phyloP scores from a whole-genome alignment of 345 rosid genomes.

The Rubroshorea leprosula region DNA sequence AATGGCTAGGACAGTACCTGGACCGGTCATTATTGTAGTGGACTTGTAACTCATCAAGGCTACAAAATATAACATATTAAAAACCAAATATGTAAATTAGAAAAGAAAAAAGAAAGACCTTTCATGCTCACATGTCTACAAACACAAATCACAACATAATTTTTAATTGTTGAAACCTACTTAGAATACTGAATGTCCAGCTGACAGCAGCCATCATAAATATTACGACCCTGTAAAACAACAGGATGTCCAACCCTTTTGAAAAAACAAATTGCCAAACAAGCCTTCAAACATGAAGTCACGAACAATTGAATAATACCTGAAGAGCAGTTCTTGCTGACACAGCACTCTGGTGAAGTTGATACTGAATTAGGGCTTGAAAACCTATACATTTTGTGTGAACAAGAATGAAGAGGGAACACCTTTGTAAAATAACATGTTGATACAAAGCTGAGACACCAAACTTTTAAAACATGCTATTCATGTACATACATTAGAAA shows the following conservation, averaged over 20 bases:
- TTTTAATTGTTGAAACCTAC: slow-evolving; percentile 39
- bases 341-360: slow-evolving; percentile 68
- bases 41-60: slow-evolving; percentile 97
- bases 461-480: neutral
- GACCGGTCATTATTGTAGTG: slow-evolving; percentile 89
- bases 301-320: slow-evolving; percentile 33
- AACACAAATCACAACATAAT: slow-evolving; percentile 9
- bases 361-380: slow-evolving; percentile 93
- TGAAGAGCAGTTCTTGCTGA: slow-evolving; percentile 85
- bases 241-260: slow-evolving; percentile 2
- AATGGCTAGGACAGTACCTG: slow-evolving; percentile 41
- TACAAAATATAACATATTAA: slow-evolving; percentile 21
- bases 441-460: slow-evolving; percentile 10
- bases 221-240: slow-evolving; percentile 77
- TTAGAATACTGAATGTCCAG: slow-evolving; percentile 95
- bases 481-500: neutral
- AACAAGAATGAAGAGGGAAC: slow-evolving; percentile 8
- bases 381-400: slow-evolving; percentile 50
- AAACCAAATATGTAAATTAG: neutral
- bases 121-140: neutral
- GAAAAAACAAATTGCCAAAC: slow-evolving; percentile 12
- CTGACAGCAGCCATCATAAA: slow-evolving; percentile 97
- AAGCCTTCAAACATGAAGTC: neutral
- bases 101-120: neutral
- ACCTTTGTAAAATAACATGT: neutral